Conservation (phyloP, 192 early-diverging fungal genomes). For the Coemansia sp. region DNA sequence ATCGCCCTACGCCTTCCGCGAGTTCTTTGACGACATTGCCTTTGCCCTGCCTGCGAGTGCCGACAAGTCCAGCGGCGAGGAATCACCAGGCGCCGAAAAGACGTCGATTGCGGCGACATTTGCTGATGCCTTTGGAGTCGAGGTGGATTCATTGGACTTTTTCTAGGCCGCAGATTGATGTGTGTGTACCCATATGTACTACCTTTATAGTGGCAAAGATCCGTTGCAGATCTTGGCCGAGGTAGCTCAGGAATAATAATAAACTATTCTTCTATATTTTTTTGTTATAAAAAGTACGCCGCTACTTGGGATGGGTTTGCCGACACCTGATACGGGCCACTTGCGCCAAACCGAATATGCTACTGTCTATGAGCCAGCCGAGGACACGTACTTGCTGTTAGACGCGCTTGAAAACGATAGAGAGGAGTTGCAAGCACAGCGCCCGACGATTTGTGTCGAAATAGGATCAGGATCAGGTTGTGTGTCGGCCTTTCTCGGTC, state of each 20-base stretch:
- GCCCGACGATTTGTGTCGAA: slow-evolving; percentile 79
- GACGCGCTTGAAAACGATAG: slow-evolving; percentile 88
- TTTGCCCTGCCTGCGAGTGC: slow-evolving; percentile 38
- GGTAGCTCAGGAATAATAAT: background rate
- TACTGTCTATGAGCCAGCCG: slow-evolving; percentile 86
- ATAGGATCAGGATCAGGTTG: slow-evolving; percentile 90
- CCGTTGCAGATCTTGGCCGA: background rate
- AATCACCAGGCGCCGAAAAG: slow-evolving; percentile 29
- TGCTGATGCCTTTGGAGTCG: slow-evolving; percentile 44
- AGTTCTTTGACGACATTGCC: slow-evolving; percentile 56
- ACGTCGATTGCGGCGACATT: slow-evolving; percentile 39
- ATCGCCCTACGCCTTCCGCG: slow-evolving; percentile 52
- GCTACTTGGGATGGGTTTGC: slow-evolving; percentile 46
- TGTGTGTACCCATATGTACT: background rate
- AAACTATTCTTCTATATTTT: background rate
- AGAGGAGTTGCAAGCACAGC: slow-evolving; percentile 50
- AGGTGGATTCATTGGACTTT: slow-evolving; percentile 51
- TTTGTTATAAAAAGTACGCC: background rate
- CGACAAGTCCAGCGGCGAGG: slow-evolving; percentile 29
- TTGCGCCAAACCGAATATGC: slow-evolving; percentile 64
- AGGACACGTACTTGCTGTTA: slow-evolving; percentile 93
- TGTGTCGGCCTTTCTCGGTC: slow-evolving; percentile 77
- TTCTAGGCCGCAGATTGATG: slow-evolving; percentile 24
- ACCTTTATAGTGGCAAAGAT: background rate
- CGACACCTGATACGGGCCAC: slow-evolving; percentile 80